Conservation (phyloP, 306 rosid species). For the Aeschynomene evenia region DNA sequence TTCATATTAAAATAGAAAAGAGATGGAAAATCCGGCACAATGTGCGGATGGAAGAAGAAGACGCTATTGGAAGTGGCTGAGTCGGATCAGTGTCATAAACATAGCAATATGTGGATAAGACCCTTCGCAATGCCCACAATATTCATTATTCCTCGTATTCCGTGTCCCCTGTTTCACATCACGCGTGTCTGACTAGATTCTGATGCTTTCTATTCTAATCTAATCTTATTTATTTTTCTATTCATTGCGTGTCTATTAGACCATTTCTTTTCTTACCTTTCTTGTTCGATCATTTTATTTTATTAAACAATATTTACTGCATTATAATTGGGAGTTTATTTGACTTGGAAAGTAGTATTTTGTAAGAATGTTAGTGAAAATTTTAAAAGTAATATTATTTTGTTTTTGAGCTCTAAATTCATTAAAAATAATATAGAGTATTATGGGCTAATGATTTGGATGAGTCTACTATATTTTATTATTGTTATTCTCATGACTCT, state of each 20-base stretch:
- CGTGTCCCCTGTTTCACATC: not conserved
- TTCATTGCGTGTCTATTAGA: not conserved
- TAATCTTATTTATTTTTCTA: too few relatives aligned
- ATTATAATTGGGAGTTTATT: too few relatives aligned
- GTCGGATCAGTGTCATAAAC: conserved; percentile 26
- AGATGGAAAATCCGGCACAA: not conserved
- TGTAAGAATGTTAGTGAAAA: not conserved
- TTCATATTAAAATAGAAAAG: not conserved
- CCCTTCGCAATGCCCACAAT: not conserved
- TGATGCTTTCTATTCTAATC: not conserved
- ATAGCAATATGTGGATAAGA: not conserved
- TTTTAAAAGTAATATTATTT: too few relatives aligned
- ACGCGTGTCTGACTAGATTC: not conserved
- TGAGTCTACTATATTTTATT: too few relatives aligned
- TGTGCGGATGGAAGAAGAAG: not conserved
- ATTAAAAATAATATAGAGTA: too few relatives aligned
- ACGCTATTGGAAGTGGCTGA: not conserved
- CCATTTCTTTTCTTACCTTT: not conserved
- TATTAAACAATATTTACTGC: not conserved
- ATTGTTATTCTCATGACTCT: not conserved
- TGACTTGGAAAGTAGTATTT: not conserved
- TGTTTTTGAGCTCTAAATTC: too few relatives aligned
- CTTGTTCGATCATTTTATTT: not conserved
- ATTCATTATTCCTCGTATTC: not conserved
- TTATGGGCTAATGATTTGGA: too few relatives aligned